phyloP scores from a whole-genome alignment of 1,284 basidiomycete genomes.

The Ceratobasidium sp. region DNA sequence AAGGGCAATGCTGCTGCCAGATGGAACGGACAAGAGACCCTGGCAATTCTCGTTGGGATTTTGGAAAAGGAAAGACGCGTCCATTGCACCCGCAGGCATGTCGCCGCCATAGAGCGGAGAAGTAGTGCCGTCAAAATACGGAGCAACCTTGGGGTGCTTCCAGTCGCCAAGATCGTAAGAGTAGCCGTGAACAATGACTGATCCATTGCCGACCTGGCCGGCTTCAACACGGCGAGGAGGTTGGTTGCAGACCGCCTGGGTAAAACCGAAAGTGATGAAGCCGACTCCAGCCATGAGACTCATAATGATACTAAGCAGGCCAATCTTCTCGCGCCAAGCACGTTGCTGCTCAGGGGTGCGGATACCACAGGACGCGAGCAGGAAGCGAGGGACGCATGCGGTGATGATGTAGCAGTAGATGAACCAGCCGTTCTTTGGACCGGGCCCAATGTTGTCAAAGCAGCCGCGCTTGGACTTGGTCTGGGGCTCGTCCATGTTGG shows the following conservation, averaged over 20 bases:
- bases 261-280: slow-evolving; percentile 99
- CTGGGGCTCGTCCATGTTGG: slow-evolving; percentile 55
- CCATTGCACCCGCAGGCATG: slow-evolving; percentile 85
- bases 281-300: slow-evolving; percentile 91
- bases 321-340: slow-evolving; percentile 99
- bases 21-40: slow-evolving; percentile 76
- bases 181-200: slow-evolving; percentile 92
- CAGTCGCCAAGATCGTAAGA: slow-evolving; percentile 92
- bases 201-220: slow-evolving; percentile 79
- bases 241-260: slow-evolving; percentile 89
- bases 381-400: slow-evolving; percentile 79
- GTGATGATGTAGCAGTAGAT: slow-evolving; percentile 93
- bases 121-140: slow-evolving; percentile 75
- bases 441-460: slow-evolving; percentile 77
- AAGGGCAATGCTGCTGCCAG: slow-evolving; percentile 70
- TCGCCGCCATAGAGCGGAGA: slow-evolving; percentile 85
- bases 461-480: slow-evolving; percentile 65
- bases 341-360: slow-evolving; percentile 92
- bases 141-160: slow-evolving; percentile 76
- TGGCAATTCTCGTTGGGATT: slow-evolving; percentile 86
- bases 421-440: slow-evolving; percentile 95
- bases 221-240: slow-evolving; percentile 83
- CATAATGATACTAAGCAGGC: slow-evolving; percentile 84
- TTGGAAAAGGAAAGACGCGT: slow-evolving; percentile 95
- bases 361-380: slow-evolving; percentile 79